Conservation (phyloP, 2,329 filamentous ascomycete species). For the Epichloe festucae region DNA sequence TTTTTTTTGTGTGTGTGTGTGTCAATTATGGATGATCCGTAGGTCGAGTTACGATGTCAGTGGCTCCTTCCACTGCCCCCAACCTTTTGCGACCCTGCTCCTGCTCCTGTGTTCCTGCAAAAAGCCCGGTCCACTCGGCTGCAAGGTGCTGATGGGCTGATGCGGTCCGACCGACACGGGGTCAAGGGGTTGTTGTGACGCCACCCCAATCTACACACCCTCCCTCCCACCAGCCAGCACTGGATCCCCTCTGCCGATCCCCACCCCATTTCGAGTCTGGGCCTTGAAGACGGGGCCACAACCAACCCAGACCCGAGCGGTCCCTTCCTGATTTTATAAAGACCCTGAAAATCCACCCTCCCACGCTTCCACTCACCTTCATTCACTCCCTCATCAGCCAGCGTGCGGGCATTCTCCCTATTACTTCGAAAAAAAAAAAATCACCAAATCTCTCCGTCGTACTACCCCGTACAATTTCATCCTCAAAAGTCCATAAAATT, state of each 20-base stretch:
- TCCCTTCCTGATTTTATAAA: conserved; percentile 9
- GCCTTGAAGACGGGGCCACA: not conserved
- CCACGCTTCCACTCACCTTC: not conserved
- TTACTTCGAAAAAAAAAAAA: no score
- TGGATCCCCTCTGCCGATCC: not conserved
- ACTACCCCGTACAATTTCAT: no score
- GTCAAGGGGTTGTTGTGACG: not conserved
- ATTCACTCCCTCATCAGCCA: not conserved
- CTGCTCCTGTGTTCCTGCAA: not conserved
- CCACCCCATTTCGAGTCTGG: not conserved
- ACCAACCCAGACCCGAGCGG: not conserved
- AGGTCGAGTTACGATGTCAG: not conserved
- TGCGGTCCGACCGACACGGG: no score
- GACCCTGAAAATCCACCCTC: conserved; percentile 10
- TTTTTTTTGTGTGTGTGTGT: no score
- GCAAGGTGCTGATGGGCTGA: not conserved
- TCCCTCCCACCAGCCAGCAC: not conserved
- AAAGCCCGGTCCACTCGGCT: not conserved
- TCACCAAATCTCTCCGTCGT: no score
- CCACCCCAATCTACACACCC: not conserved
- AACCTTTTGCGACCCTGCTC: not conserved
- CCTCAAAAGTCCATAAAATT: not conserved
- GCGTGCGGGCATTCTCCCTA: not conserved
- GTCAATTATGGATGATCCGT: no score
- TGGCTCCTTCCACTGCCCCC: not conserved